A percentile compares a stretch with the other conserved stretches of the same genome.
Conservation (phyloP, 352 stramenopile species). For the Blastocystis sp. region DNA sequence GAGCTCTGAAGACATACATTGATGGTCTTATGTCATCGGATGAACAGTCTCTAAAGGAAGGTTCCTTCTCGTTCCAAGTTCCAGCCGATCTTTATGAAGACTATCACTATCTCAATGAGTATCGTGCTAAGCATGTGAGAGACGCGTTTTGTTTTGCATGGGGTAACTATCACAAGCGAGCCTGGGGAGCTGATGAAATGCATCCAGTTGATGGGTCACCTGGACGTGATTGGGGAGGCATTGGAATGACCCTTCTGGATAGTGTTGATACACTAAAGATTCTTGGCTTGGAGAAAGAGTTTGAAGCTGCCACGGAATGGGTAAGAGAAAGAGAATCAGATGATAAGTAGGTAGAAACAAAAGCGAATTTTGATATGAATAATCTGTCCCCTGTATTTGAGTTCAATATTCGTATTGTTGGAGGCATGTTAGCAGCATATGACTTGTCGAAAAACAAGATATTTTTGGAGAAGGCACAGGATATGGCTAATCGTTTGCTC, state of each 20-base stretch:
- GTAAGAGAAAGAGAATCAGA: too few relatives aligned
- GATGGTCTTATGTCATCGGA: not conserved
- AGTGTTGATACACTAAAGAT: slow-evolving; percentile 71
- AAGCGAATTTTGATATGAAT: slow-evolving; percentile 76
- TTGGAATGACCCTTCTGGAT: slow-evolving; percentile 64
- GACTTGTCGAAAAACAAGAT: slow-evolving; percentile 76
- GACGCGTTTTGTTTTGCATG: slow-evolving; percentile 43
- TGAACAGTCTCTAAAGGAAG: not conserved
- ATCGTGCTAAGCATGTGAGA: slow-evolving; percentile 41
- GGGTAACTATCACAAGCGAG: slow-evolving; percentile 29
- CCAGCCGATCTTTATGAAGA: slow-evolving; percentile 11
- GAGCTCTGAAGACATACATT: not conserved
- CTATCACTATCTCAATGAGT: slow-evolving; percentile 63
- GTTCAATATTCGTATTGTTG: slow-evolving; percentile 92
- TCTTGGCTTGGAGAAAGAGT: slow-evolving; percentile 79
- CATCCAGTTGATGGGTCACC: not conserved
- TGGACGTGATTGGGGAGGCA: slow-evolving; percentile 33
- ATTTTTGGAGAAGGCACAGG: slow-evolving; percentile 62
- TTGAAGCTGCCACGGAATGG: slow-evolving; percentile 75
- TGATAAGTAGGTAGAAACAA: not conserved
- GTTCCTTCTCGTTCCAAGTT: slow-evolving; percentile 1
- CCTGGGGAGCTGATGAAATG: slow-evolving; percentile 60
- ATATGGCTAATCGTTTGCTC: slow-evolving; percentile 28
- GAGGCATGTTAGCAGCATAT: slow-evolving; percentile 88
- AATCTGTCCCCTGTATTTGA: slow-evolving; percentile 92